These are phyloP conservation scores for Phialophora chinensis DNA, from an alignment of 2,329 filamentous ascomycete genomes.

Conservation along the genomic window DNA sequence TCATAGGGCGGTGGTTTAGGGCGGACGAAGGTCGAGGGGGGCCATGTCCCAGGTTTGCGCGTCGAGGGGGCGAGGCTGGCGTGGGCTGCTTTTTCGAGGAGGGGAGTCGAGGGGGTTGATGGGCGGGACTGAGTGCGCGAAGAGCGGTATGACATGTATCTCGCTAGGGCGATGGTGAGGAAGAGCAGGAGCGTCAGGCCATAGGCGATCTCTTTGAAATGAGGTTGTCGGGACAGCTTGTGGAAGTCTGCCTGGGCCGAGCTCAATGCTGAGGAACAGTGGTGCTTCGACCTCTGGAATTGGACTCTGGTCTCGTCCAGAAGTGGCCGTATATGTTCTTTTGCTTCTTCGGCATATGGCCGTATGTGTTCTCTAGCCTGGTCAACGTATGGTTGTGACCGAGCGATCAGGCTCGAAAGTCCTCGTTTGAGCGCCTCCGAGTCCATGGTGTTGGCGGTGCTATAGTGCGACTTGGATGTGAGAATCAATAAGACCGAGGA, in stretches of 20 bases:
- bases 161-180: conserved; percentile 22
- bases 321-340: conserved; percentile 23
- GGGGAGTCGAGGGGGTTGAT: conserved; percentile 35
- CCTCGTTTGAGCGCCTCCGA: conserved; percentile 22
- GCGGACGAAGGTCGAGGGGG: conserved; percentile 62
- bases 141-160: conserved; percentile 32
- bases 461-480: background rate
- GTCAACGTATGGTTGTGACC: conserved; percentile 34
- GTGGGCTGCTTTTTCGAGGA: conserved; percentile 30
- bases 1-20: conserved; percentile 68
- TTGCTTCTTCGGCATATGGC: background rate
- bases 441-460: conserved; percentile 21
- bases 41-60: conserved; percentile 58
- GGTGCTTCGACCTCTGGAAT: conserved; percentile 24
- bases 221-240: conserved; percentile 36
- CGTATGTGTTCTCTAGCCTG: conserved; percentile 16
- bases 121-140: conserved; percentile 6
- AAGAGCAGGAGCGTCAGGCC: conserved; percentile 44
- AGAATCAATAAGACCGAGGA: background rate
- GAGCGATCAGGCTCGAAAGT: conserved; percentile 25
- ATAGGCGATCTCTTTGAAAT: conserved; percentile 42
- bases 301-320: conserved; percentile 25
- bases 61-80: conserved; percentile 17
- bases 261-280: conserved; percentile 29
- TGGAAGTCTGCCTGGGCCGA: conserved; percentile 32